Evolutionary conservation across 2,329 filamentous ascomycete genomes (phyloP).

Genomic region (Pezicula rhizophila): DNA sequence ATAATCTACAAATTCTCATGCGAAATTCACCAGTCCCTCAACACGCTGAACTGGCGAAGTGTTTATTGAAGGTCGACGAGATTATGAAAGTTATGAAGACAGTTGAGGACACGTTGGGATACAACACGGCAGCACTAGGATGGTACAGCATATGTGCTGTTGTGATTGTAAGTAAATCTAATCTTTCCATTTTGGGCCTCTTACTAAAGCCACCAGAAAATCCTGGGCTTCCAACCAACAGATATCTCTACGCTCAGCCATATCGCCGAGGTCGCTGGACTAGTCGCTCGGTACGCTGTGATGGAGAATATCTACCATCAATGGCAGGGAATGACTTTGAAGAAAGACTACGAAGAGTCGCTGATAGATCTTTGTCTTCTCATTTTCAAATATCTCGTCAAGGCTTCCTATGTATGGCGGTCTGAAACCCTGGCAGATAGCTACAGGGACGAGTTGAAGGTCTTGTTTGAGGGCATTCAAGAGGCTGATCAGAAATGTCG

Average conservation of each 20-base stretch:
- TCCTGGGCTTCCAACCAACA: no score
- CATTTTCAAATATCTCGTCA: conserved; percentile 7
- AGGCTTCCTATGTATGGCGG: no score
- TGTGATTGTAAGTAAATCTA: no score
- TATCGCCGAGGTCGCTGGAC: conserved; percentile 6
- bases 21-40: background rate
- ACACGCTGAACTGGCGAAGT: background rate
- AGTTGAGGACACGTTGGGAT: background rate
- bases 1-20: background rate
- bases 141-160: background rate
- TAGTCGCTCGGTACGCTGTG: conserved; percentile 17
- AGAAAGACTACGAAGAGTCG: conserved; percentile 6
- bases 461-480: background rate
- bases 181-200: background rate
- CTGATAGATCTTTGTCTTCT: conserved; percentile 7
- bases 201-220: no score
- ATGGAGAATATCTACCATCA: conserved; percentile 17
- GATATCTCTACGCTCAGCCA: no score
- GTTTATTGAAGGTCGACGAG: background rate
- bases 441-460: background rate
- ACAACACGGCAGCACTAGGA: background rate
- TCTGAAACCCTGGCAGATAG: background rate
- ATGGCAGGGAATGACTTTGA: conserved; percentile 8
- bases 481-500: background rate
- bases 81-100: background rate